phyloP scores from a whole-genome alignment of 805 yeast species.

The Candida ficus region DNA sequence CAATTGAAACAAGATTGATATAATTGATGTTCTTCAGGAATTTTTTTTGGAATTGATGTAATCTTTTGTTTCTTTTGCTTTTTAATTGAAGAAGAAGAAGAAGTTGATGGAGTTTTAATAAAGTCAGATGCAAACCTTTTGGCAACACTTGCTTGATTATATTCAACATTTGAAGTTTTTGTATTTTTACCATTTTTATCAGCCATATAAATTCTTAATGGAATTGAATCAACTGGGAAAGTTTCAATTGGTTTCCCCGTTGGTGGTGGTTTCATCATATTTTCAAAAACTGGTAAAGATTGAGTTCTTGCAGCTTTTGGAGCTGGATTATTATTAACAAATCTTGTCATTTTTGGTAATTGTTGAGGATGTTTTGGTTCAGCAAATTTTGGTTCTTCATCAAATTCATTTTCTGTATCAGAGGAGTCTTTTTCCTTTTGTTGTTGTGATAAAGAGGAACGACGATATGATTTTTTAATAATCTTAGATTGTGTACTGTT shows the following conservation, averaged over 20 bases:
- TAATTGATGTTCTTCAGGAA: conserved; percentile 13
- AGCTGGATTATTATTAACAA: conserved; percentile 40
- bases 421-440: conserved; percentile 14
- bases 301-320: conserved; percentile 42
- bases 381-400: conserved; percentile 12
- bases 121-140: conserved; percentile 26
- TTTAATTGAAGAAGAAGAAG: too few species aligned
- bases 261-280: conserved; percentile 11
- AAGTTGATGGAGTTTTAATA: conserved; percentile 8
- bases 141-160: conserved; percentile 12
- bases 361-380: conserved; percentile 6
- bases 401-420: conserved; percentile 21
- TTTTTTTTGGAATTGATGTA: conserved; percentile 1
- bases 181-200: conserved; percentile 18
- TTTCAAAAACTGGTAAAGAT: conserved; percentile 33
- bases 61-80: conserved; percentile 1
- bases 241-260: conserved; percentile 17
- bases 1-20: conserved; percentile 24
- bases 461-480: conserved; percentile 5
- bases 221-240: conserved; percentile 24
- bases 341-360: conserved; percentile 23
- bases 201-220: conserved; percentile 24
- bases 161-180: background rate
- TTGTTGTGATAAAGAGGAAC: conserved; percentile 9
- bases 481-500: conserved; percentile 2